Evolutionary conservation across 2,329 filamentous ascomycete species (phyloP), one percentile per base, ranked within the genome.

Genomic region (Xylariales sp.): DNA sequence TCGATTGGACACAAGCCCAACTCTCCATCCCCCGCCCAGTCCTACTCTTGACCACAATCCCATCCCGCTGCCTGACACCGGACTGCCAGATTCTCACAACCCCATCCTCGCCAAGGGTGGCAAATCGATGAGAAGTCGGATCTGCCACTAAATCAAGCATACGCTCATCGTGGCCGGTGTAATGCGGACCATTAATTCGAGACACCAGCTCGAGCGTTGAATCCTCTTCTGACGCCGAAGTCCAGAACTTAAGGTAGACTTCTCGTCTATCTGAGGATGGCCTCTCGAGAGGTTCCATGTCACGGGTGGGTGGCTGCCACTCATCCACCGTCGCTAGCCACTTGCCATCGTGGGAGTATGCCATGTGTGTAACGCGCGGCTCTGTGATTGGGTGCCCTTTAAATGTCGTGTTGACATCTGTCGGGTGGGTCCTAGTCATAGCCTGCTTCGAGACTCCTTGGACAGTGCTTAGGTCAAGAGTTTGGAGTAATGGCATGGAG

Each of bases 271-370:
- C 70, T 21, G 54, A 62, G 37, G 60, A 55, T n/a, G 56, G 61
- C 28, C 60, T 62, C 15, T 68, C 66, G 7, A 85, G 59, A 40
- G 74, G 73, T 27, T 77, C 72, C 12, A 86, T 62, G 54, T 96
- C 89, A 42, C 76, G 69, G 11, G 67, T 64, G 8, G 86, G 79
- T 2, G 89, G 89, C 36, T 76, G 74, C 93, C 93, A 98, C 53
- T 90, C 86, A 56, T 98, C 93, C 2, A 95, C 77, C 2, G 88
- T 96, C 5, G 85, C 90, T 40, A 98, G 74, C 90, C 91, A 97
- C 47, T 80, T 74, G 14, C 91, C 91, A 54, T 97, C 84, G 34
- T 75, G 68, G 29, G 86, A 91, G 49, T 93, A 79, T 29, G 82
- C 76, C 35, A 97, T 67, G 40, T 85, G 77, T 6, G 78, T 83